phyloP scores from a whole-genome alignment of 768 basidiomycete species.

The Epithele typhae region DNA sequence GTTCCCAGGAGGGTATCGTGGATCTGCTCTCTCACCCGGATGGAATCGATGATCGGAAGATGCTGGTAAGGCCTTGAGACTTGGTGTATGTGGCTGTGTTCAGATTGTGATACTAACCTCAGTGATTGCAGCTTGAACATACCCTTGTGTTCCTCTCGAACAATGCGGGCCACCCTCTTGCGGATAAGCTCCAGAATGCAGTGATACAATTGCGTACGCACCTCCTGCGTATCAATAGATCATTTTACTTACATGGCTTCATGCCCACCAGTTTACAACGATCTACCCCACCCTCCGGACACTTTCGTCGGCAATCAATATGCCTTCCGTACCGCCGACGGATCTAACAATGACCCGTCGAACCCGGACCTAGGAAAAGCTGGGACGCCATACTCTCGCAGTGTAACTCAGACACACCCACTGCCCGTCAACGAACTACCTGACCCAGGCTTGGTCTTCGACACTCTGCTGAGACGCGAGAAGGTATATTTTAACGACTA shows the following conservation, averaged over 20 bases:
- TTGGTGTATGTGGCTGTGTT: too few relatives aligned
- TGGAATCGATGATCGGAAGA: constrained; percentile 72
- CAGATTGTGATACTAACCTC: background rate
- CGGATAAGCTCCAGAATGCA: constrained; percentile 35
- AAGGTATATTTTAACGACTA: constrained; percentile 41
- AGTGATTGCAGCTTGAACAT: constrained; percentile 58
- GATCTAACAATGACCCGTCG: constrained; percentile 68
- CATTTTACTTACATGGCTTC: background rate
- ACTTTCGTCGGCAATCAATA: constrained; percentile 62
- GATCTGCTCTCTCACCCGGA: constrained; percentile 58
- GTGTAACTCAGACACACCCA: constrained; percentile 66
- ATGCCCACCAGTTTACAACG: constrained; percentile 62
- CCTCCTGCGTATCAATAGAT: too few relatives aligned
- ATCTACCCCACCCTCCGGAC: constrained; percentile 73
- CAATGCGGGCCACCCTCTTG: constrained; percentile 42
- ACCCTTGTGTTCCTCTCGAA: constrained; percentile 58
- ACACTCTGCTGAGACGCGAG: constrained; percentile 71
- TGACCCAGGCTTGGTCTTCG: constrained; percentile 77
- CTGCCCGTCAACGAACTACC: constrained; percentile 67
- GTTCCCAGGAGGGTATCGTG: constrained; percentile 48
- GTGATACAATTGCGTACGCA: constrained; percentile 53
- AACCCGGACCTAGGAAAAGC: constrained; percentile 75
- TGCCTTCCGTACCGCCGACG: constrained; percentile 72
- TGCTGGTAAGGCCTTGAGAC: constrained; percentile 49
- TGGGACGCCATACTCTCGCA: constrained; percentile 75